Base-by-base conservation (phyloP, 1,139 yeast species). In the Yamadazyma triangularis region DNA sequence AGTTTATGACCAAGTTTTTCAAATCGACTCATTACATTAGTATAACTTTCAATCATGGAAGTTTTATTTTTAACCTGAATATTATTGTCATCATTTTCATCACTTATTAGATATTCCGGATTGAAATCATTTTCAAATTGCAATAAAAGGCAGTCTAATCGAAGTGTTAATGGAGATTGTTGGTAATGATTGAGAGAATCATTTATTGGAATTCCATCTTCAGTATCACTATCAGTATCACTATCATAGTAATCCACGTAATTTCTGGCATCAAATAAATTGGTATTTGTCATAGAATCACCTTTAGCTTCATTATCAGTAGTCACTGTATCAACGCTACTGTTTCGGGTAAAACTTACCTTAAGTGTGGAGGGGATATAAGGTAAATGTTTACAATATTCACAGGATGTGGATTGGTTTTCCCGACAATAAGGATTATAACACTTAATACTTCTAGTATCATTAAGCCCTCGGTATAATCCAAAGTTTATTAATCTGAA, bases 361-460 rank as follows among this genome's bases (percentile, higher is more conserved):
- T n/a, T n/a, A n/a, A 56, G 42, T 5, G 58, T 54, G 19, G 56
- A 51, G n/a, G 51, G 38, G 21, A 52, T 42, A 33, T 52, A 48
- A 1, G 61, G 57, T 9, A 52, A 29, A 33, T 42, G 28, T 16
- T 38, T 39, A 39, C 62, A 56, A 34, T 51, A 47, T 13, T 32
- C 32, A 37, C 62, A 56, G 5, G 13, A 8, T n/a, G n/a, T n/a
- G n/a, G n/a, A n/a, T n/a, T n/a, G n/a, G 5, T 13, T n/a, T n/a
- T 5, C 10, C 15, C 11, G 29, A 30, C 47, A 43, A 4, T 18
- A 15, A 8, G 9, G 13, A 10, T 25, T 24, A 24, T 25, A 30
- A 28, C 57, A 51, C 21, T 42, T 32, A 4, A 34, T 29, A 8
- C 42, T 27, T 40, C 56, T 44, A 2, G 44, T 39, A 30, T 50